Evolutionary conservation across 768 basidiomycete species (phyloP).

Genomic region (Podaxis pistillaris): DNA sequence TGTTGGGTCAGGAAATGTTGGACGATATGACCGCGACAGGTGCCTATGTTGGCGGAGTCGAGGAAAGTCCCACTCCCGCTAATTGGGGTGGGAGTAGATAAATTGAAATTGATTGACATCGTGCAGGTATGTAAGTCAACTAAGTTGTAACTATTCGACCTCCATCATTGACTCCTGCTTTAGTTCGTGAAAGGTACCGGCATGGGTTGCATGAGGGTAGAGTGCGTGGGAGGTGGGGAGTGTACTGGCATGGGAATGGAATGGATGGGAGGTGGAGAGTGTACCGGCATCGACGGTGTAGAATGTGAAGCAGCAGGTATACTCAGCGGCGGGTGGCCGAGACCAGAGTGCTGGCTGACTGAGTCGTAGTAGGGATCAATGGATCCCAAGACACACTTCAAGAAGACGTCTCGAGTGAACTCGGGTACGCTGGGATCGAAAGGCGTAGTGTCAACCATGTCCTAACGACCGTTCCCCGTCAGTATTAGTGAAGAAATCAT

Average conservation of each 20-base stretch:
- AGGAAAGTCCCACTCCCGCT: conserved; percentile 68
- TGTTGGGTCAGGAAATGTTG: conserved; percentile 63
- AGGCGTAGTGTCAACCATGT: conserved; percentile 13
- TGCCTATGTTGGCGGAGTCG: conserved; percentile 49
- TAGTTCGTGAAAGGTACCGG: not conserved
- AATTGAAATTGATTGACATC: not conserved
- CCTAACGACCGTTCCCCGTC: not conserved
- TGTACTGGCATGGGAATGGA: not conserved
- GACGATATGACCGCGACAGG: conserved; percentile 66
- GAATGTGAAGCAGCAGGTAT: not conserved
- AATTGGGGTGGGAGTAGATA: conserved; percentile 23
- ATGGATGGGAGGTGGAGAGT: not conserved
- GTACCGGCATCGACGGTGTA: not conserved
- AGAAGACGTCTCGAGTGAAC: conserved; percentile 8
- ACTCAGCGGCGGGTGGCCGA: not conserved
- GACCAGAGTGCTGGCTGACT: not conserved
- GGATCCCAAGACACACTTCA: conserved; percentile 12
- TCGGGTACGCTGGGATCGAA: not conserved
- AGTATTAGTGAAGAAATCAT: not conserved
- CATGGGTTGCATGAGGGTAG: not conserved
- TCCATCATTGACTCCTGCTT: not conserved
- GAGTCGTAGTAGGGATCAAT: conserved; percentile 10
- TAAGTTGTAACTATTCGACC: not conserved
- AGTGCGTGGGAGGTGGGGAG: not conserved
- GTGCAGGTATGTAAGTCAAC: conserved; percentile 1